Percentiles rank a stretch among this genome's conserved stretches.
Conservation (phyloP, 139 green algal genomes). For the Dunaliella primolecta region DNA sequence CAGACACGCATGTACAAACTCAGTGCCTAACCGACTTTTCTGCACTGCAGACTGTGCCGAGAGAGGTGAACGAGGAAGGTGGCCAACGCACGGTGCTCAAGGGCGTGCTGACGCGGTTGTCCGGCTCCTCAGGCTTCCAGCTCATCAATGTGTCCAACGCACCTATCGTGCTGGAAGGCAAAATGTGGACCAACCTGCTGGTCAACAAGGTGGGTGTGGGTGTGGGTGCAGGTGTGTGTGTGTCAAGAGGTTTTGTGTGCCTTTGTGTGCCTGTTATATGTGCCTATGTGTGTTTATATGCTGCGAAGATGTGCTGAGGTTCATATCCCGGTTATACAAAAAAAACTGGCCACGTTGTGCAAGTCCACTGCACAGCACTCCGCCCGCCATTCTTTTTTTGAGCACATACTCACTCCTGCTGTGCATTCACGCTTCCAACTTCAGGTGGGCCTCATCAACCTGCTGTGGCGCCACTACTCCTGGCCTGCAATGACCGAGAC, state of each 20-base stretch:
- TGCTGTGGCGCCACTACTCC: constrained; percentile 69
- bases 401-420: too few species aligned
- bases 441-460: constrained; percentile 36
- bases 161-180: constrained; percentile 55
- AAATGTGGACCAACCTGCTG: constrained; percentile 36
- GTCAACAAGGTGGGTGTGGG: constrained; percentile 33
- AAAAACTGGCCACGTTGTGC: too few species aligned
- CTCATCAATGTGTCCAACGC: constrained; percentile 89
- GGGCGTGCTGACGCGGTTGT: constrained; percentile 44
- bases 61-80: not conserved
- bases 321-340: too few species aligned
- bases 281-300: too few species aligned
- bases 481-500: constrained; percentile 58
- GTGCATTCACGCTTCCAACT: not conserved
- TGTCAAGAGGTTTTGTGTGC: too few species aligned
- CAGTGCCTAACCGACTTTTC: not conserved
- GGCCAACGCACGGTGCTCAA: constrained; percentile 37
- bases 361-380: too few species aligned
- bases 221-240: not conserved
- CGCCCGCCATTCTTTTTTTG: too few species aligned
- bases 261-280: not conserved
- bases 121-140: constrained; percentile 71
- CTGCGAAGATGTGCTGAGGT: too few species aligned
- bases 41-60: not conserved
- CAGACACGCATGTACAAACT: not conserved